phyloP scores from a whole-genome alignment of 768 basidiomycete genomes.

The Lentinula edodes region DNA sequence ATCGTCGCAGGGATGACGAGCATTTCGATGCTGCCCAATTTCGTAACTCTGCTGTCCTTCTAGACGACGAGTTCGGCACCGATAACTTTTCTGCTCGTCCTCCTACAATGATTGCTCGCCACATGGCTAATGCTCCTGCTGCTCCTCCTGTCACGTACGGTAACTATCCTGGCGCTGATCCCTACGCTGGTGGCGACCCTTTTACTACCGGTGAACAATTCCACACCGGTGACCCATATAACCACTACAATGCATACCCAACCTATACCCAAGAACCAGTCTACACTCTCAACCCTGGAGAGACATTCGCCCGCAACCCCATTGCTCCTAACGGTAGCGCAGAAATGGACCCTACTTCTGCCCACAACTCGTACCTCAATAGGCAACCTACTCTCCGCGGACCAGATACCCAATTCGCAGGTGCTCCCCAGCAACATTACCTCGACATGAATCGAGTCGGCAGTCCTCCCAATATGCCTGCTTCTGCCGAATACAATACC shows the following conservation, averaged over 20 bases:
- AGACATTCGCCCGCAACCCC: background rate
- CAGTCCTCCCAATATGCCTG: background rate
- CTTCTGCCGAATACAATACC: background rate
- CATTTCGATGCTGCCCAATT: constrained; percentile 3
- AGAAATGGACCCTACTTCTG: background rate
- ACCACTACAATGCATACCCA: background rate
- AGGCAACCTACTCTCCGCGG: constrained; percentile 3
- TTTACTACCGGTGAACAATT: background rate
- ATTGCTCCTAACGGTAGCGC: background rate
- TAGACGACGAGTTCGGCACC: constrained; percentile 5
- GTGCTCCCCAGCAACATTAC: background rate
- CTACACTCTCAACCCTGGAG: background rate
- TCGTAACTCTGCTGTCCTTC: constrained; percentile 2
- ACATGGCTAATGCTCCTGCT: constrained; percentile 7
- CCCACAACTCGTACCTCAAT: constrained; percentile 3
- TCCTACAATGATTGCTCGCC: constrained; percentile 9
- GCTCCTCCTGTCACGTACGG: constrained; percentile 1
- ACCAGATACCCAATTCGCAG: background rate
- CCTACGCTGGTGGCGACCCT: background rate
- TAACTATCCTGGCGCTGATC: constrained; percentile 2
- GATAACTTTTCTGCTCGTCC: constrained; percentile 5
- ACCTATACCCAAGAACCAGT: background rate
- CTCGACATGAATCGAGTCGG: constrained; percentile 3
- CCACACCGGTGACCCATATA: background rate
- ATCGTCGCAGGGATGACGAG: background rate